Conservation (phyloP, 192 early-diverging fungal species). For the Coemansia interrupta region DNA sequence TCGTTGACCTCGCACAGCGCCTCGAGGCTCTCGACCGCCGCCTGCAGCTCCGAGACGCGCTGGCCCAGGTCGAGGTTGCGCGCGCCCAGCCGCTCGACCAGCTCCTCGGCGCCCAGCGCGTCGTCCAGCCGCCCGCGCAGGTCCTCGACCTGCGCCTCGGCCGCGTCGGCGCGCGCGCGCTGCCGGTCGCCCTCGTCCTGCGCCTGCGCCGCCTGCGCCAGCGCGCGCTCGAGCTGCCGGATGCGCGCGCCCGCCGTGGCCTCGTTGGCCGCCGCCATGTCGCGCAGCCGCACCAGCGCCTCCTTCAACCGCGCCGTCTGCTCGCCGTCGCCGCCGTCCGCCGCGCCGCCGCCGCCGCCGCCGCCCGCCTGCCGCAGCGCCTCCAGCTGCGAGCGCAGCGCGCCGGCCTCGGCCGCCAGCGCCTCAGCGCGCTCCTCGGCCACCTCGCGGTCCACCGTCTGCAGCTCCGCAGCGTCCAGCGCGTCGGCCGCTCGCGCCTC, state of each 20-base stretch:
- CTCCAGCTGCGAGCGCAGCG: constrained; percentile 75
- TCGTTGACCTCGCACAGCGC: constrained; percentile 86
- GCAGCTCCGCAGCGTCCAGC: constrained; percentile 79
- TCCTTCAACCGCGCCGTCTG: constrained; percentile 89
- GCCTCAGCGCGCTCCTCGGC: constrained; percentile 82
- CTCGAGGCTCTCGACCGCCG: constrained; percentile 80
- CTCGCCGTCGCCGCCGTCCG: constrained; percentile 63
- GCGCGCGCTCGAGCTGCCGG: constrained; percentile 70
- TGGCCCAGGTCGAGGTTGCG: constrained; percentile 78
- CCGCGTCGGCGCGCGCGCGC: constrained; percentile 55
- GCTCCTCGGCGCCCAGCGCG: constrained; percentile 73
- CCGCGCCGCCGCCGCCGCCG: constrained; percentile 77
- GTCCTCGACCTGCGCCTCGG: constrained; percentile 79
- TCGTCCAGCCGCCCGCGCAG: constrained; percentile 80
- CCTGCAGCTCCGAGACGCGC: constrained; percentile 70
- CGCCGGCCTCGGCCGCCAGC: constrained; percentile 65
- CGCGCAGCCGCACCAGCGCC: constrained; percentile 79
- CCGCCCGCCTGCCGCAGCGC: constrained; percentile 72
- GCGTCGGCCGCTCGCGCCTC: constrained; percentile 59
- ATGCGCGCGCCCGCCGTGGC: constrained; percentile 60
- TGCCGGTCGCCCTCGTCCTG: constrained; percentile 47
- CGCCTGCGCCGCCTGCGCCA: constrained; percentile 55
- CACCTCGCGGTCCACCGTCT: constrained; percentile 86
- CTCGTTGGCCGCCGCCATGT: constrained; percentile 72
- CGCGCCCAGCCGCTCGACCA: constrained; percentile 77